These are phyloP conservation scores for Trichosporon ovoides DNA, from an alignment of 1,284 basidiomycete species.

Conservation along the genomic window DNA sequence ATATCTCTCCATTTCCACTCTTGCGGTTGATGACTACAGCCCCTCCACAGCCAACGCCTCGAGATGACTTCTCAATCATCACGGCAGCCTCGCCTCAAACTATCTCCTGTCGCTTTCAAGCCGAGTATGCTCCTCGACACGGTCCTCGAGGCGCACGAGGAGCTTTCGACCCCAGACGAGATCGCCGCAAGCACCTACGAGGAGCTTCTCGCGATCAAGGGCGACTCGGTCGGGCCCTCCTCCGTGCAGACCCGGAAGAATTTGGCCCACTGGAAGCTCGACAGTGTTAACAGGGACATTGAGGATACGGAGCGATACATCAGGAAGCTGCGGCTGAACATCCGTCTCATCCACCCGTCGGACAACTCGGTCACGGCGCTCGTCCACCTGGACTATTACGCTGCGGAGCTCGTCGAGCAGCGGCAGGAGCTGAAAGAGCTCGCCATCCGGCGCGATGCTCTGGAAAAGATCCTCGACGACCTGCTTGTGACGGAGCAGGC, in stretches of 20 bases:
- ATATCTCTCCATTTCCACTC: too few relatives aligned
- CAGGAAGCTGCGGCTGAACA: neutral
- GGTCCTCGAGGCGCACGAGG: too few relatives aligned
- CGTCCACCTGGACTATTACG: neutral
- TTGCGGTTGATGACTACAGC: too few relatives aligned
- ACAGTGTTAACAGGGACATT: neutral
- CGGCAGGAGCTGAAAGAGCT: constrained; percentile 2
- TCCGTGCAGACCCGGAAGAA: neutral
- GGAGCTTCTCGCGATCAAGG: too few relatives aligned
- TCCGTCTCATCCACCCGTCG: neutral
- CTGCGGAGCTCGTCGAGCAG: neutral
- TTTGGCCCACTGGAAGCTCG: neutral
- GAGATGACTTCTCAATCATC: too few relatives aligned
- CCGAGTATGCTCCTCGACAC: too few relatives aligned
- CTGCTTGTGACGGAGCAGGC: neutral
- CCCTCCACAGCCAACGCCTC: too few relatives aligned
- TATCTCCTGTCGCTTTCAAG: too few relatives aligned
- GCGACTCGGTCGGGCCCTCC: too few relatives aligned
- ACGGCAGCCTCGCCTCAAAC: too few relatives aligned
- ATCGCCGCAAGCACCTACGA: too few relatives aligned
- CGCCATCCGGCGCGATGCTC: neutral
- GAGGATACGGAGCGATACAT: constrained; percentile 4
- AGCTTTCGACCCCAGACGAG: too few relatives aligned
- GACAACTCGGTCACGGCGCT: neutral
- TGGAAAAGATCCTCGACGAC: neutral